phyloP scores from a whole-genome alignment of 2,329 filamentous ascomycete species.

The Trichoderma sp. region DNA sequence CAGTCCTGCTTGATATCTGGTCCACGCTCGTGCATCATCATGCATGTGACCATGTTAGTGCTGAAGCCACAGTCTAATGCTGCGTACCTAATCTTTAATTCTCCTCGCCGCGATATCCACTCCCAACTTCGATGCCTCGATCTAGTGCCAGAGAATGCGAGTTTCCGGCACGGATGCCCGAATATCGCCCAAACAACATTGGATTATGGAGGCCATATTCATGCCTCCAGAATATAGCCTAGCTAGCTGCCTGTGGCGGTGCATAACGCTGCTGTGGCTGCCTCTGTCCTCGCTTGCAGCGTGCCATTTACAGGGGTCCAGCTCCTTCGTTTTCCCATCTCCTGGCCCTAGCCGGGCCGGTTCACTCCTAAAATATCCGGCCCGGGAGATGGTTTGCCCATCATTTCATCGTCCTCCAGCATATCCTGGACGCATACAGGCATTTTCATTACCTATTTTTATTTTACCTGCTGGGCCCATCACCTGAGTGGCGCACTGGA shows the following conservation, averaged over 20 bases:
- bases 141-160: not conserved
- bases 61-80: not conserved
- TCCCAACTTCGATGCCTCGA: not conserved
- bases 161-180: not conserved
- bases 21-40: not conserved
- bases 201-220: not conserved
- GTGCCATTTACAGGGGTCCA: conserved; percentile 1
- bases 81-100: not conserved
- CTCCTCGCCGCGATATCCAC: not conserved
- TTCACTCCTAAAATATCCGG: not conserved
- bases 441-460: not conserved
- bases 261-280: not conserved
- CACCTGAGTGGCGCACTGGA: conserved; percentile 6
- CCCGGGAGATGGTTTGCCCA: not conserved
- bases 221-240: not conserved
- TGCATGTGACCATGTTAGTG: not conserved
- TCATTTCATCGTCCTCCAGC: not conserved
- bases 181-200: not conserved
- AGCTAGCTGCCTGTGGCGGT: conserved; percentile 8
- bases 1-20: not conserved
- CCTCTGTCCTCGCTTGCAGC: not conserved
- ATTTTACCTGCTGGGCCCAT: not conserved
- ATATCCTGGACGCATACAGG: not conserved
- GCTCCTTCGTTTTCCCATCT: not conserved
- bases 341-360: not conserved